These are phyloP conservation scores for Polychaeton citri DNA, from an alignment of 2,329 filamentous ascomycete species.

Conservation along the genomic window DNA sequence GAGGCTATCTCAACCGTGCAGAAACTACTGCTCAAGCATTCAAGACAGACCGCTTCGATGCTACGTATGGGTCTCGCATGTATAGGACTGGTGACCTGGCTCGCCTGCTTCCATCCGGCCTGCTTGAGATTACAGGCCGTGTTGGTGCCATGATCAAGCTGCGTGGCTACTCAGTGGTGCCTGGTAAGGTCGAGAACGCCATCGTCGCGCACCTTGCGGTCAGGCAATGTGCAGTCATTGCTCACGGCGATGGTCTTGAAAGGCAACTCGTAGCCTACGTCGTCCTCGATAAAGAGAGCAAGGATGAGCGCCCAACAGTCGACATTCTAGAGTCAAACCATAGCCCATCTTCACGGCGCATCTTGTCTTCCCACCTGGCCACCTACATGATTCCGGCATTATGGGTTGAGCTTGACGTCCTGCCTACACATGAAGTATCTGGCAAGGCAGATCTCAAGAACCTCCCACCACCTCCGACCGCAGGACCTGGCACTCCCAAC, in stretches of 20 bases:
- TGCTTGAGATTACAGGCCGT: constrained; percentile 62
- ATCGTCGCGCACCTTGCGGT: constrained; percentile 59
- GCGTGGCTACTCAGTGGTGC: constrained; percentile 64
- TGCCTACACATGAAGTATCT: constrained; percentile 66
- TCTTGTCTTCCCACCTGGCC: constrained; percentile 53
- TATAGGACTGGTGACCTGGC: constrained; percentile 64
- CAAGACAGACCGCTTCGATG: constrained; percentile 49
- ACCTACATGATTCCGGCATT: constrained; percentile 74
- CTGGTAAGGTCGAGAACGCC: constrained; percentile 61
- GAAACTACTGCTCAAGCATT: constrained; percentile 66
- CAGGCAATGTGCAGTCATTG: constrained; percentile 55
- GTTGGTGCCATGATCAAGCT: constrained; percentile 73
- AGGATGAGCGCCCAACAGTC: constrained; percentile 44
- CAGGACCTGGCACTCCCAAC: constrained; percentile 30
- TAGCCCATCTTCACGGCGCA: constrained; percentile 54
- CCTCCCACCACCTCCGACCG: constrained; percentile 50
- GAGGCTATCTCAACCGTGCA: constrained; percentile 67
- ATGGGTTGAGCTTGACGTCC: constrained; percentile 58
- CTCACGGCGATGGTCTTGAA: constrained; percentile 64
- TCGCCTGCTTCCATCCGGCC: constrained; percentile 50
- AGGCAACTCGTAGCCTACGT: constrained; percentile 66
- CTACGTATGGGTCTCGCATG: constrained; percentile 49
- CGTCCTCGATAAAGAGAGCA: constrained; percentile 50
- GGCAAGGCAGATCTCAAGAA: constrained; percentile 65
- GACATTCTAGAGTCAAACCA: constrained; percentile 59